phyloP scores from a whole-genome alignment of 2,329 filamentous ascomycete genomes.

The Metarhizium guizhouense region DNA sequence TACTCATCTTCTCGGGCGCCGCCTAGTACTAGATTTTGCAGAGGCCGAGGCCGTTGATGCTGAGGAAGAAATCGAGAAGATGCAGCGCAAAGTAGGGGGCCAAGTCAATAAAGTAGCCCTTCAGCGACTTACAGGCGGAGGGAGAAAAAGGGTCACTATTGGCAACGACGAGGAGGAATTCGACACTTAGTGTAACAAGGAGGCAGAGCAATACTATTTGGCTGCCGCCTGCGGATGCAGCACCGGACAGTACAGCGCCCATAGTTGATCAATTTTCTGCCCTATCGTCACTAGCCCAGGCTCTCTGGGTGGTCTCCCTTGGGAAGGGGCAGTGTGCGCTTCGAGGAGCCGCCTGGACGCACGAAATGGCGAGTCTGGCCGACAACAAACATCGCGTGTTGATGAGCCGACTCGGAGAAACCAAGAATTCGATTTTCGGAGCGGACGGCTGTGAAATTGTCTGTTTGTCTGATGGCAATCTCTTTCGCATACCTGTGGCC shows the following conservation, averaged over 20 bases:
- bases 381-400: constrained; percentile 6
- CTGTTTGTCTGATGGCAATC: constrained; percentile 30
- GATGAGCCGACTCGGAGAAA: constrained; percentile 11
- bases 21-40: constrained; percentile 85
- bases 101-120: constrained; percentile 87
- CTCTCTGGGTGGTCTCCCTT: constrained; percentile 7
- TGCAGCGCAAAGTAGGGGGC: constrained; percentile 89
- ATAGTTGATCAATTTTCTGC: not conserved
- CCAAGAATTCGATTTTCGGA: constrained; percentile 20
- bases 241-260: not conserved
- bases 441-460: constrained; percentile 13
- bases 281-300: constrained; percentile 7
- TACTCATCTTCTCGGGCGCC: constrained; percentile 85
- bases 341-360: not conserved
- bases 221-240: not conserved
- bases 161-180: constrained; percentile 58
- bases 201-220: constrained; percentile 12
- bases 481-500: constrained; percentile 28
- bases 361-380: not conserved
- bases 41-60: constrained; percentile 82
- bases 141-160: constrained; percentile 83
- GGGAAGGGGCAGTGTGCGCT: constrained; percentile 5
- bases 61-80: constrained; percentile 92
- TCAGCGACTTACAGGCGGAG: constrained; percentile 75
- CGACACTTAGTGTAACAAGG: constrained; percentile 18